A percentile compares a stretch with the other conserved stretches of the same genome.
phyloP scores from a whole-genome alignment of 1,139 yeast species.

The Lodderomyces metapsilosis region DNA sequence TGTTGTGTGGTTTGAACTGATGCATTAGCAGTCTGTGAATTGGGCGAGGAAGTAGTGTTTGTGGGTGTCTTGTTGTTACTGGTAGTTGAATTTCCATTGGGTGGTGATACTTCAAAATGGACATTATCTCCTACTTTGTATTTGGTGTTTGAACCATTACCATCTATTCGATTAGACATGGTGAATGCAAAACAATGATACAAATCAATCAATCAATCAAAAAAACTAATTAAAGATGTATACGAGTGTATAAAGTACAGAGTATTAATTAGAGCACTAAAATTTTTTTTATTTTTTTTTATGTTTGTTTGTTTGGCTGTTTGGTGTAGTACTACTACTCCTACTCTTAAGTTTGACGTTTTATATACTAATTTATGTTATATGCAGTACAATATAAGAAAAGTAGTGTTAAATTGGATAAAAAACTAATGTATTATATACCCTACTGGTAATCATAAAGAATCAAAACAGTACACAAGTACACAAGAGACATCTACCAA shows the following conservation, averaged over 20 bases:
- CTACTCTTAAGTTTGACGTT: no score
- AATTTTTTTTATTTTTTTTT: neutral
- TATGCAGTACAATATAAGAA: neutral
- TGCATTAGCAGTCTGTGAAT: neutral
- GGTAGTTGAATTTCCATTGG: constrained; percentile 7
- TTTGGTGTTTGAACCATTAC: constrained; percentile 8
- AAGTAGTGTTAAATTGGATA: neutral
- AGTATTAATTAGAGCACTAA: neutral
- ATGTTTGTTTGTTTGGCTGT: no score
- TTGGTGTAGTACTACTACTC: no score
- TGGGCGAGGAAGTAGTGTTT: constrained; percentile 1
- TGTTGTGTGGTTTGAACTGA: constrained; percentile 1
- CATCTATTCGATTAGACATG: constrained; percentile 2
- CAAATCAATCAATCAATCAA: no score
- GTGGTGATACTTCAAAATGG: constrained; percentile 61
- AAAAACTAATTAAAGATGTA: no score
- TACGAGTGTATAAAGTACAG: neutral
- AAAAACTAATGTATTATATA: no score
- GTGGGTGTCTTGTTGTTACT: neutral
- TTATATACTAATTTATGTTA: no score
- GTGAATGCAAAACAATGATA: neutral
- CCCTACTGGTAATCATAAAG: neutral
- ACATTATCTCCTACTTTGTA: constrained; percentile 49
- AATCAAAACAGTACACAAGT: no score
- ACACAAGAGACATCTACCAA: no score